Percentiles rank a stretch among this genome's conserved stretches.
These are phyloP conservation scores for Trichoderma arundinaceum DNA, from an alignment of 2,329 filamentous ascomycete species.

Conservation along the genomic window DNA sequence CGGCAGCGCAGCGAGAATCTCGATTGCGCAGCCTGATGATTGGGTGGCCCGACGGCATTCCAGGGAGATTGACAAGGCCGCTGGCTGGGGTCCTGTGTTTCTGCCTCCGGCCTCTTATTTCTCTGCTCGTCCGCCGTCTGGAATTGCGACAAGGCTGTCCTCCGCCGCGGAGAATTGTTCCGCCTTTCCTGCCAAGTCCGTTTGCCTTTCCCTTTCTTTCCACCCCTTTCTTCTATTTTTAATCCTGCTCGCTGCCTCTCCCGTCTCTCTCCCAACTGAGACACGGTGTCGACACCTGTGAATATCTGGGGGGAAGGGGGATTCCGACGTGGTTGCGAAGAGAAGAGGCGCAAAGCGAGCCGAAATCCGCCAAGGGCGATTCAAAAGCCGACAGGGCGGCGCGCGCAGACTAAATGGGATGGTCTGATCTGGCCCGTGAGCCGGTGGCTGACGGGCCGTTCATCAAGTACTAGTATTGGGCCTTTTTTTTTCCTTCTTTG, in stretches of 20 bases:
- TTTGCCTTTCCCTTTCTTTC: not conserved
- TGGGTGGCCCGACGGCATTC: slow-evolving; percentile 19
- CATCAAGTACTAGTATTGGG: not conserved
- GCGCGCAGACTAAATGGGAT: slow-evolving; percentile 21
- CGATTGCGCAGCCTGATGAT: slow-evolving; percentile 13
- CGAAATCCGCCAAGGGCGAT: slow-evolving; percentile 4
- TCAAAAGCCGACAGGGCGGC: slow-evolving; percentile 8
- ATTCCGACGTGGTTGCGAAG: not conserved
- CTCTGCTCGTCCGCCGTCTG: not conserved
- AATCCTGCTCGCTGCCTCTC: not conserved
- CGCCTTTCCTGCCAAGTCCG: slow-evolving; percentile 2
- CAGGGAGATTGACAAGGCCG: slow-evolving; percentile 10
- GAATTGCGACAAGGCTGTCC: not conserved
- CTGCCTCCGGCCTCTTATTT: slow-evolving; percentile 2
- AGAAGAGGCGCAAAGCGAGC: not conserved
- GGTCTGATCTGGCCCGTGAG: slow-evolving; percentile 27
- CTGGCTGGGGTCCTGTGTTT: not conserved
- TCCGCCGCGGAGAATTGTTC: slow-evolving; percentile 26
- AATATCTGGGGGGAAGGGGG: not conserved
- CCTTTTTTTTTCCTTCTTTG: not conserved
- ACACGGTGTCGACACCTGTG: not conserved
- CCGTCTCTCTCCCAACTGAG: not conserved
- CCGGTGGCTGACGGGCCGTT: slow-evolving; percentile 27
- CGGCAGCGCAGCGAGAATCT: slow-evolving; percentile 23
- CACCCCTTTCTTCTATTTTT: not conserved